These are phyloP conservation scores for Trypanosoma avium DNA, from an alignment of 208 protist species.

Conservation along the genomic window DNA sequence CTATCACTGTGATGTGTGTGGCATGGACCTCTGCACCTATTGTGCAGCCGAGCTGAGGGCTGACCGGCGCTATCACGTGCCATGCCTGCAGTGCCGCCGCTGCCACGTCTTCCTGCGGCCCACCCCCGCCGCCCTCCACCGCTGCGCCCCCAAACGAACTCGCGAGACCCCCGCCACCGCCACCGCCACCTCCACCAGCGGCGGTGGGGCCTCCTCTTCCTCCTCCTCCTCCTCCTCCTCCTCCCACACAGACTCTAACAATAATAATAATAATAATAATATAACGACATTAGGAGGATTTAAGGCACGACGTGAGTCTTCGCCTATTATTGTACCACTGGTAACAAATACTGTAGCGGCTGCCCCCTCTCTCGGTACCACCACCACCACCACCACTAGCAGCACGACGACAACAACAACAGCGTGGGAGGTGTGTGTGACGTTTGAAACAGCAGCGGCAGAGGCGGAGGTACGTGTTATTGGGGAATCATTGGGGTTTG, in stretches of 20 bases:
- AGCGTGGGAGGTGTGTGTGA: conserved; percentile 33
- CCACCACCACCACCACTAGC: neutral
- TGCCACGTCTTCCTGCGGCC: conserved; percentile 48
- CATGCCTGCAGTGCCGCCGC: conserved; percentile 71
- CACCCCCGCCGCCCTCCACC: conserved; percentile 43
- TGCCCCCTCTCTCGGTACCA: neutral
- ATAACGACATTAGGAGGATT: too few species aligned
- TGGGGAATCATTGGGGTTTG: conserved; percentile 9
- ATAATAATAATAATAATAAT: too few species aligned
- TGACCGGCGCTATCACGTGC: conserved; percentile 73
- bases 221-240: conserved; percentile 24
- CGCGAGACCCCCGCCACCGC: too few species aligned
- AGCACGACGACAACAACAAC: too few species aligned
- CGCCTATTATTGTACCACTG: too few species aligned
- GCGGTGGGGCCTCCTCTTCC: conserved; percentile 12
- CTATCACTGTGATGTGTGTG: conserved; percentile 67
- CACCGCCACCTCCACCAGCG: conserved; percentile 13
- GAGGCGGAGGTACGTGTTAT: conserved; percentile 19
- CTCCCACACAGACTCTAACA: conserved; percentile 4
- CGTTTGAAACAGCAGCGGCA: conserved; percentile 13
- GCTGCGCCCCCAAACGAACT: too few species aligned
- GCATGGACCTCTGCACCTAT: conserved; percentile 61
- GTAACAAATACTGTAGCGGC: neutral
- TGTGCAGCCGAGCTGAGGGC: conserved; percentile 54
- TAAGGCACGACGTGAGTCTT: neutral